phyloP scores from a whole-genome alignment of 768 basidiomycete genomes.

The Kockovaella imperatae region DNA sequence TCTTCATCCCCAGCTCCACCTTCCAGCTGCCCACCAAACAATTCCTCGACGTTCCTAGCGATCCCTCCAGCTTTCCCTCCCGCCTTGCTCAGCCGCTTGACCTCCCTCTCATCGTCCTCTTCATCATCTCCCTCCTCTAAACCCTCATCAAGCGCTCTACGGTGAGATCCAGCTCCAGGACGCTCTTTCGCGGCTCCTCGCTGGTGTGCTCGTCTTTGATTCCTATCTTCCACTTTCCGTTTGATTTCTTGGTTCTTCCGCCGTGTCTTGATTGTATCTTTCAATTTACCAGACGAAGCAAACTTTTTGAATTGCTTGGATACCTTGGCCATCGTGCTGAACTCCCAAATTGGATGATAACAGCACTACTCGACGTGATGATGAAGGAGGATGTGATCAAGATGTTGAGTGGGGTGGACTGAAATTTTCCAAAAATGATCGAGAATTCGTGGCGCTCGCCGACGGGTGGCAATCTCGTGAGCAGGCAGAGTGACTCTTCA shows the following conservation, averaged over 20 bases:
- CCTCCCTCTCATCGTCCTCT: slow-evolving; percentile 41
- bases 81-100: slow-evolving; percentile 22
- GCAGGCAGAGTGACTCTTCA: no score
- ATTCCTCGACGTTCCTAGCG: slow-evolving; percentile 35
- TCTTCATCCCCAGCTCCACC: slow-evolving; percentile 29
- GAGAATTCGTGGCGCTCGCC: no score
- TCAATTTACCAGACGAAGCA: slow-evolving; percentile 76
- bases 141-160: slow-evolving; percentile 37
- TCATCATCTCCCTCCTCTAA: slow-evolving; percentile 43
- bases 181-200: slow-evolving; percentile 28
- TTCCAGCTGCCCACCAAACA: slow-evolving; percentile 28
- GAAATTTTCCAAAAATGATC: not conserved
- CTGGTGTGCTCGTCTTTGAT: slow-evolving; percentile 47
- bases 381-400: no score
- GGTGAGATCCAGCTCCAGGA: no score
- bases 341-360: no score
- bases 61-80: slow-evolving; percentile 31
- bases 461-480: no score
- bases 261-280: slow-evolving; percentile 75
- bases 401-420: not conserved
- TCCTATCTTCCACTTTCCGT: slow-evolving; percentile 62
- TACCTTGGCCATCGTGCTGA: slow-evolving; percentile 52
- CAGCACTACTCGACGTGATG: no score
- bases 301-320: slow-evolving; percentile 81
- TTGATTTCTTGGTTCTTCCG: slow-evolving; percentile 68